Conservation (phyloP, 371 early-diverging fungal species). For the Mortierella polycephala region DNA sequence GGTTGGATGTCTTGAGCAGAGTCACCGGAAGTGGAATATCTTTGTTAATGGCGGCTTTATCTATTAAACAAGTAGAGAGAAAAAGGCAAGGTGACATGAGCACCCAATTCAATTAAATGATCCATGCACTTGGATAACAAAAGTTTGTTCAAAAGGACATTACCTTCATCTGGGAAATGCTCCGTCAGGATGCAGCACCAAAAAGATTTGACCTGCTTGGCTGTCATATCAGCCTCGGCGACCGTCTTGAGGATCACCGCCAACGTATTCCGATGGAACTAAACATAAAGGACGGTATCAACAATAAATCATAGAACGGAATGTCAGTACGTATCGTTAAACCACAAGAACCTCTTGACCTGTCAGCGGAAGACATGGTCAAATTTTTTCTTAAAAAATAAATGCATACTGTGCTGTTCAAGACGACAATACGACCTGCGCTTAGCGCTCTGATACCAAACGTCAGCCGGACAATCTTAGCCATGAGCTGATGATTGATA, state of each 20-base stretch:
- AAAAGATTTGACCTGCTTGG: constrained; percentile 60
- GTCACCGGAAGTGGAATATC: constrained; percentile 73
- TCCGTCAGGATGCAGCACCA: constrained; percentile 60
- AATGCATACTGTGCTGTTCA: constrained; percentile 70
- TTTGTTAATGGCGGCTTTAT: constrained; percentile 7
- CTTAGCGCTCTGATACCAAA: constrained; percentile 72
- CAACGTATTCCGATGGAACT: constrained; percentile 72
- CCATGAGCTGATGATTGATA: constrained; percentile 70
- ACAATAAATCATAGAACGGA: no score
- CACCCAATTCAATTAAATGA: not conserved
- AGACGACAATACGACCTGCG: constrained; percentile 77
- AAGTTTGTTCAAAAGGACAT: not conserved
- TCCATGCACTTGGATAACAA: not conserved
- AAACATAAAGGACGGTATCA: not conserved
- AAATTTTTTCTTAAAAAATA: not conserved
- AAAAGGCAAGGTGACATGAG: not conserved
- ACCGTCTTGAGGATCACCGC: constrained; percentile 70
- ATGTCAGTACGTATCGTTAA: no score
- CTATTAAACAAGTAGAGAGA: not conserved
- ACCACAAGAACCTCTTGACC: no score
- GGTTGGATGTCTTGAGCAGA: constrained; percentile 60
- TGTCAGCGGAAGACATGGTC: not conserved
- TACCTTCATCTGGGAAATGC: not conserved
- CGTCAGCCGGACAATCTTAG: constrained; percentile 67
- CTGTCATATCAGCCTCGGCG: constrained; percentile 32